Evolutionary conservation across 1,139 yeast species (phyloP).

Genomic region (Blastobotrys proliferans): DNA sequence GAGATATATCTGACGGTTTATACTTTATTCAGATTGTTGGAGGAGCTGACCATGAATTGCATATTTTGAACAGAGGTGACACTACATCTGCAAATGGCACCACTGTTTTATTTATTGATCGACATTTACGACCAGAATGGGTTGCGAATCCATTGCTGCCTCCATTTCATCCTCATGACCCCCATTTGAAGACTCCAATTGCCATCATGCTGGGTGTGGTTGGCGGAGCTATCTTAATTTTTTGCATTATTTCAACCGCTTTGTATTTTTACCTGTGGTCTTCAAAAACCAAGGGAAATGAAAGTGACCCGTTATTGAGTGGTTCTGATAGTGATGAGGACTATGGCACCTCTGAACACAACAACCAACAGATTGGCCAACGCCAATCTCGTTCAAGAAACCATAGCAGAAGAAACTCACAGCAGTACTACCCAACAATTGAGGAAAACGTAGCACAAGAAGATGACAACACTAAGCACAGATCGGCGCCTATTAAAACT

Average conservation of each 20-base stretch:
- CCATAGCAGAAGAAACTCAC: conserved; percentile 2
- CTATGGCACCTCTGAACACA: not conserved
- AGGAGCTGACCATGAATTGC: conserved; percentile 62
- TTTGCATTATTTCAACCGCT: conserved; percentile 20
- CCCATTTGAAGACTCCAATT: conserved; percentile 31
- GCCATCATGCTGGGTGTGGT: conserved; percentile 36
- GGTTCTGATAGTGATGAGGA: not conserved
- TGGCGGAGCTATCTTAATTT: conserved; percentile 33
- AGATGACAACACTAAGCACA: not conserved
- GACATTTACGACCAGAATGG: conserved; percentile 67
- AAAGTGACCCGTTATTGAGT: conserved; percentile 1
- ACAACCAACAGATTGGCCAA: not conserved
- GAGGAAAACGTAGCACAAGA: not conserved
- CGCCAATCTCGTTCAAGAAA: not conserved
- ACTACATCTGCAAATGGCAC: conserved; percentile 36
- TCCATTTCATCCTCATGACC: conserved; percentile 24
- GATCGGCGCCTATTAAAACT: conserved; percentile 25
- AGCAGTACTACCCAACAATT: not conserved
- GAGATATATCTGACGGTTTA: conserved; percentile 30
- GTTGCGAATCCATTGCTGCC: conserved; percentile 31
- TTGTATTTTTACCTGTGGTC: conserved; percentile 9
- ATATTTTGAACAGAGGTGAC: conserved; percentile 65
- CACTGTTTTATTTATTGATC: conserved; percentile 69
- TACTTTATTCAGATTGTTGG: conserved; percentile 40
- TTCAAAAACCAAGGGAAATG: not conserved